phyloP scores from a whole-genome alignment of 805 yeast species.

The Wickerhamomyces chambardii region DNA sequence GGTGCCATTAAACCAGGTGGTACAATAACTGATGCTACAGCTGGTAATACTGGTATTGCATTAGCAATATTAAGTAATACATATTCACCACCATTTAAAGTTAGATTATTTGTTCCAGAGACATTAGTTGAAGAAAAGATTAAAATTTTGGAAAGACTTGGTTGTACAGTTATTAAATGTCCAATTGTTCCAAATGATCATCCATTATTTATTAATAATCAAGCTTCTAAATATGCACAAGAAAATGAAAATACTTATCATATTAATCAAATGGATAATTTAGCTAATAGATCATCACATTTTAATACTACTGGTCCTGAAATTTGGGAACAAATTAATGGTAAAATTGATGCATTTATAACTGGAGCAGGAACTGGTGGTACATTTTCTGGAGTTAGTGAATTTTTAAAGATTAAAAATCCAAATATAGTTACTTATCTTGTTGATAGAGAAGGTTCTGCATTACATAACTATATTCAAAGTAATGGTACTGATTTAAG shows the following conservation, averaged over 20 bases:
- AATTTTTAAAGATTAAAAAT: constrained; percentile 37
- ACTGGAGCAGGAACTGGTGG: constrained; percentile 85
- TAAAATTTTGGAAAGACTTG: constrained; percentile 45
- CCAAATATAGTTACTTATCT: constrained; percentile 36
- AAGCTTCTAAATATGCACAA: constrained; percentile 20
- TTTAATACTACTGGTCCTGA: constrained; percentile 72
- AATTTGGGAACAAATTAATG: constrained; percentile 50
- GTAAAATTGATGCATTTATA: constrained; percentile 51
- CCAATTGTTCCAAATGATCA: constrained; percentile 61
- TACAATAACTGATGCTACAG: constrained; percentile 70
- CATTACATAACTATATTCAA: constrained; percentile 28
- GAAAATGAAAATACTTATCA: constrained; percentile 46
- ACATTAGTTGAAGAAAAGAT: constrained; percentile 68
- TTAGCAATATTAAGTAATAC: constrained; percentile 52
- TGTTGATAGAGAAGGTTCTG: constrained; percentile 83
- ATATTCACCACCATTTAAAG: constrained; percentile 27
- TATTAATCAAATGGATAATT: constrained; percentile 78
- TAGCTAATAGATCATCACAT: constrained; percentile 65
- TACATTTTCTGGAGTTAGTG: constrained; percentile 67
- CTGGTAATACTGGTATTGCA: constrained; percentile 83
- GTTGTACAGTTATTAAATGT: constrained; percentile 54
- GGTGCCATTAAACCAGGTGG: constrained; percentile 57
- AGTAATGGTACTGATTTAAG: constrained; percentile 9
- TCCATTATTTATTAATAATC: constrained; percentile 23
- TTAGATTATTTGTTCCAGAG: constrained; percentile 71